Evolutionary conservation across 495 filamentous ascomycete genomes (phyloP), one percentile per base, ranked within the genome.

Genomic region (Poronia punctata): DNA sequence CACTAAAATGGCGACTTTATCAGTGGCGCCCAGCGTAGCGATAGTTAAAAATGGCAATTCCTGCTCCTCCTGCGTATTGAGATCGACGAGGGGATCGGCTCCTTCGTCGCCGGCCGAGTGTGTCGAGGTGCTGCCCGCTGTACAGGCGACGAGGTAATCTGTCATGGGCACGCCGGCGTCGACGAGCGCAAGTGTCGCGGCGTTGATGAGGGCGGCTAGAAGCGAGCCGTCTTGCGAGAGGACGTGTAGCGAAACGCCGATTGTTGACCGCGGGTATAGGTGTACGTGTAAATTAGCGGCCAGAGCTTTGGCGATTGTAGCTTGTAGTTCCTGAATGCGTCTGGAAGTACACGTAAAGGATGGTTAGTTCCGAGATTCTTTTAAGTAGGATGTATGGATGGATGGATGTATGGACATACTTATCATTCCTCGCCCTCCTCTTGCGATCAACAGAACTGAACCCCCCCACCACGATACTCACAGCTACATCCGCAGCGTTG

Each of bases 111-210:
- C 67, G n/a, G 74, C 71, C 11, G 69, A 70, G 24, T 79, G 79
- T 14, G 75, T 76, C 0, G 71, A 75, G 8, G 84, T 88, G 50
- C 82, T 83, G 11, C 87, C 92, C 1, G 83, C 79, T 7, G 88
- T 94, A 61, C 86, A 93, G 8, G 88, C 87, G n/a, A 75, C 75
- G 0, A 97, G 71, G 52, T 95, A 89, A 52, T 92, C 87, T 2
- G 75, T 72, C 88, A 96, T 96, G 24, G 93, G 92, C 18, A 99
- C 78, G 20, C 92, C 92, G 2, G 93, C 93, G 56, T 97, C 92
- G 33, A 96, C 80, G 15, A 95, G 79, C 0, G 93, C 92, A 9
- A 99, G 76, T 0, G 90, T 96, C 0, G 84, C 80, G 7, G 92
- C 93, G 52, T 99, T 99, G 49, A 96, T 70, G 12, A 85, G 86